Conservation (phyloP, 2,329 filamentous ascomycete genomes). For the Sordariomycetes sp. region DNA sequence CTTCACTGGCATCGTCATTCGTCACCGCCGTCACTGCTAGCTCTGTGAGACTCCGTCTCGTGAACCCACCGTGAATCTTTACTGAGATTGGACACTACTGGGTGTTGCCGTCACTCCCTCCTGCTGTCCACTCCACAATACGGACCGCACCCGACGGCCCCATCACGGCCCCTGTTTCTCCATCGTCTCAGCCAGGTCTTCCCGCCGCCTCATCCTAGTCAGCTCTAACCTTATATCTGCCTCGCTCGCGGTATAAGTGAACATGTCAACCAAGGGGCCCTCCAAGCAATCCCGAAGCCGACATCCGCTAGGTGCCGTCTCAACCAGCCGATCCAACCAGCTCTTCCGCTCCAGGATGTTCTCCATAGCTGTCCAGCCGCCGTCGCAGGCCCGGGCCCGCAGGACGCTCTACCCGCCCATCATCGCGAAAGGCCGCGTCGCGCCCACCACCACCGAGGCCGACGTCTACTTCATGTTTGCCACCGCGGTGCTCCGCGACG, state of each 20-base stretch:
- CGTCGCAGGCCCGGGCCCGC: neutral
- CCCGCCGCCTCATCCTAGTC: no score
- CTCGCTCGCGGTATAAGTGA: neutral
- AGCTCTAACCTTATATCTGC: neutral
- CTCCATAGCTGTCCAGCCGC: slow-evolving; percentile 2
- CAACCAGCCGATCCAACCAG: neutral
- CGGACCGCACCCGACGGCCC: neutral
- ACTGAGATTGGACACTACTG: neutral
- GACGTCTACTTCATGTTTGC: slow-evolving; percentile 2
- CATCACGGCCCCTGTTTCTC: neutral
- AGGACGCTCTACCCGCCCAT: slow-evolving; percentile 1
- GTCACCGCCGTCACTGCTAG: neutral
- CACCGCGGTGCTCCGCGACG: slow-evolving; percentile 1
- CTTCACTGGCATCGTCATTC: neutral
- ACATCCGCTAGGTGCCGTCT: neutral
- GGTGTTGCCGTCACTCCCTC: neutral
- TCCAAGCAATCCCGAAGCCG: neutral
- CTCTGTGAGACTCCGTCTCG: neutral
- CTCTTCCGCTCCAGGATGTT: slow-evolving; percentile 2
- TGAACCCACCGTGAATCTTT: neutral
- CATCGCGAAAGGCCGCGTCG: neutral
- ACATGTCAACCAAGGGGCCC: neutral
- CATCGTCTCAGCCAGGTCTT: neutral
- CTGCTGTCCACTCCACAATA: neutral
- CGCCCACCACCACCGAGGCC: neutral